Base-by-base conservation (phyloP, 768 basidiomycete species). In the Tremella yokohamensis region DNA sequence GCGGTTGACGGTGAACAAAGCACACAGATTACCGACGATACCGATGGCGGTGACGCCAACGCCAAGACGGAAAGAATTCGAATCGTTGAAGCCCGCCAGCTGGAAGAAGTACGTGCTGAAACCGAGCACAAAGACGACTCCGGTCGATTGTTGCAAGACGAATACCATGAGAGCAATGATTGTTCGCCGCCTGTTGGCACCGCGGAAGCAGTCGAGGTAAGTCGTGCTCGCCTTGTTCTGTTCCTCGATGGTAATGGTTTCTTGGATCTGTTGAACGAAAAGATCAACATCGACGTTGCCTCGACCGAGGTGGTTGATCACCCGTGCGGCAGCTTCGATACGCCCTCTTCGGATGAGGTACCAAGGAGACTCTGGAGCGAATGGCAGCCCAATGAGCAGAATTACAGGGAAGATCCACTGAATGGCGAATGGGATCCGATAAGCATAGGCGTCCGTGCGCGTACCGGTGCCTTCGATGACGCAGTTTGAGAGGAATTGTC, bases 191-290 rank as follows among this genome's bases (percentile, higher is more conserved):
- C 49, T 48, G 56, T 72, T 65, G 49, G 57, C 49, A 13, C 68
- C 65, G 40, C 56, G 52, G 64, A 72, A 69, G 40, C 63, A 67
- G 22, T 72, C 54, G 11, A 49, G 15, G 40, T 64, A 71, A 13
- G 63, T 64, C 1, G 76, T 64, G 3, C 78, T 77, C 3, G 60
- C 56, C 2, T 69, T 65, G 50, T 69, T 64, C 26, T 69, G 56
- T 56, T 70, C 70, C 62, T 79, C 79, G 20, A 79, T 38, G 51
- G 72, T 76, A 38, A 72, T 78, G 38, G 79, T 78, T 60, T 78
- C 74, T 40, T 68, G 56, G 25, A 49, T 49, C n/a, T 49, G 49
- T 8, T 49, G 15, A 8, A 12, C n/a, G 69, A 24, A 49, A 63
- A 61, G n/a, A 9, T 49, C 49, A 8, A 29, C 25, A 8, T 49